Base-by-base conservation (phyloP, 2,329 filamentous ascomycete species). In the Diaporthe aspalathi region DNA sequence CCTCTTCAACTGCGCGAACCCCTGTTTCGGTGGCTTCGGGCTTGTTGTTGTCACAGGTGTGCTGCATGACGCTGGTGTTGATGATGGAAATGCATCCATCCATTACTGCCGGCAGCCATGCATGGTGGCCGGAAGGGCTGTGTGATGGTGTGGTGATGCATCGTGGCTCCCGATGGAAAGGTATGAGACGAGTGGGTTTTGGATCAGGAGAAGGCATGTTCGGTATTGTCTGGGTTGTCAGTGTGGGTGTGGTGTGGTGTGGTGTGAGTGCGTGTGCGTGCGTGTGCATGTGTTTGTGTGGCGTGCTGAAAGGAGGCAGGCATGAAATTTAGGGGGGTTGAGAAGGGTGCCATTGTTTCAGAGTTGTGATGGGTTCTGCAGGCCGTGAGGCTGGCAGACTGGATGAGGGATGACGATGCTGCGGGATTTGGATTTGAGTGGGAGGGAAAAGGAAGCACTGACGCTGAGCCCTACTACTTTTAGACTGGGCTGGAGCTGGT, bases 281-380 rank as follows among this genome's bases (percentile, higher is more conserved):
- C 8, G 32, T 32, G 32, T 38, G 35, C 11, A 12, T 38, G 35
- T 38, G 35, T 38, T 7, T 38, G 43, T 38, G 43, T 24, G 60
- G 43, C 29, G 32, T 35, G 52, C 32, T n/a, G 27, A 35, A 57
- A 68, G 65, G 65, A 71, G 69, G 57, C 56, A 69, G 69, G 57
- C 56, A 71, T 71, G 65, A 68, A 68, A 68, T 60, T 62, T 73
- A 71, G 56, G 71, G 68, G 45, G 60, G 50, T 50, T 53, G 27
- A 56, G 67, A 62, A 60, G 68, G 65, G 52, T 71, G 66, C 65
- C 63, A 53, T 60, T 66, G 72, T 73, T 73, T 73, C 72, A 71
- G 65, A 71, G 24, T 60, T 62, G 72, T 57, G 66, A 71, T 66
- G 68, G 66, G 66, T 50, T 56, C 40, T 54, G 60, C 57, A 70